Percentiles rank a stretch among this genome's conserved stretches.
phyloP scores from a whole-genome alignment of 805 yeast species.

The Yamadazyma laniorum region DNA sequence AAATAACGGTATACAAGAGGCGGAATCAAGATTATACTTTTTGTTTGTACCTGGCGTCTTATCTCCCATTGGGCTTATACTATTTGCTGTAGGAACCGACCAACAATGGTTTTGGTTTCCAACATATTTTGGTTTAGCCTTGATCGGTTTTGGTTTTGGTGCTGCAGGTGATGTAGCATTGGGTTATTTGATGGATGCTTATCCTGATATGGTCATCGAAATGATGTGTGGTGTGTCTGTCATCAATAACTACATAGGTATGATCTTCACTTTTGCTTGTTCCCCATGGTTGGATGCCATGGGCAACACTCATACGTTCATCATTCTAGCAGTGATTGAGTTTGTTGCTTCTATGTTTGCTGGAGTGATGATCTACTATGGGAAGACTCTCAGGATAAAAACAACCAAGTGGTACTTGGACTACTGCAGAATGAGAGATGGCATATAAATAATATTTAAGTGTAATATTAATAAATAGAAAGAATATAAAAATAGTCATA shows the following conservation, averaged over 20 bases:
- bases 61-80: constrained; percentile 33
- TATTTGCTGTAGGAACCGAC: constrained; percentile 40
- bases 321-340: constrained; percentile 35
- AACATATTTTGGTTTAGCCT: constrained; percentile 36
- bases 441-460: constrained; percentile 4
- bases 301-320: constrained; percentile 37
- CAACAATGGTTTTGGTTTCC: constrained; percentile 36
- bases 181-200: constrained; percentile 40
- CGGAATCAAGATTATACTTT: constrained; percentile 37
- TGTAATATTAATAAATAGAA: not conserved
- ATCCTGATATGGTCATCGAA: constrained; percentile 41
- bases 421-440: constrained; percentile 27
- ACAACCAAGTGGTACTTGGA: constrained; percentile 33
- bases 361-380: constrained; percentile 31
- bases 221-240: constrained; percentile 41
- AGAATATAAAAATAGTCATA: too few species aligned
- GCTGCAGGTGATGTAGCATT: constrained; percentile 39
- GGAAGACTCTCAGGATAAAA: constrained; percentile 32
- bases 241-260: constrained; percentile 37
- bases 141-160: constrained; percentile 40
- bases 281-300: constrained; percentile 37
- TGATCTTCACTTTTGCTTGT: constrained; percentile 39
- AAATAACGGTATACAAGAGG: constrained; percentile 36
- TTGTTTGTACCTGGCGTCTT: constrained; percentile 34
- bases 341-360: constrained; percentile 31